phyloP scores from a whole-genome alignment of 345 rosid genomes.

The Rubroshorea leprosula region DNA sequence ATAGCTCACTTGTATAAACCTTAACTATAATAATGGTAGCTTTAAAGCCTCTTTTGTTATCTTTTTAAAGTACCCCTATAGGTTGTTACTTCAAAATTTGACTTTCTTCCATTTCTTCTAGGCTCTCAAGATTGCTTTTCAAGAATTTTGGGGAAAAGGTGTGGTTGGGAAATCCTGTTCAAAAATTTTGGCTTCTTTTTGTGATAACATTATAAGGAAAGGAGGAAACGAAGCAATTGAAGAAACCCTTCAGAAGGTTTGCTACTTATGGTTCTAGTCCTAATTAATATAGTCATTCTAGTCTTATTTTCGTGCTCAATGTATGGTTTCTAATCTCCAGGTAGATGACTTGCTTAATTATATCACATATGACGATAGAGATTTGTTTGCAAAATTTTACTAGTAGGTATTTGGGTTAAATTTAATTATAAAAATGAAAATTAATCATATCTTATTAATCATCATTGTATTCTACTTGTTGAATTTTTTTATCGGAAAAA shows the following conservation, averaged over 20 bases:
- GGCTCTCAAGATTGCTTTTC: constrained; percentile 73
- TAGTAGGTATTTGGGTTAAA: constrained; percentile 26
- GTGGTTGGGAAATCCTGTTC: constrained; percentile 65
- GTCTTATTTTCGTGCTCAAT: too few species aligned
- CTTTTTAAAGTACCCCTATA: too few species aligned
- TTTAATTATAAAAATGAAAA: background rate
- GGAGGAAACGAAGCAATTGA: too few species aligned
- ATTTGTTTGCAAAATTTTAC: constrained; percentile 63
- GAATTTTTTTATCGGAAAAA: constrained; percentile 34
- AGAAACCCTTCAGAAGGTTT: too few species aligned
- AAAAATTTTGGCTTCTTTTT: constrained; percentile 52
- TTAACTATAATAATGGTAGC: too few species aligned
- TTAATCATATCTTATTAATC: constrained; percentile 22
- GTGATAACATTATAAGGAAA: constrained; percentile 60
- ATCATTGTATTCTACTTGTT: too few species aligned
- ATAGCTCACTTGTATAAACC: too few species aligned
- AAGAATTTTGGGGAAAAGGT: constrained; percentile 58
- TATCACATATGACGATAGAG: constrained; percentile 57
- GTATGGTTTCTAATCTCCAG: too few species aligned
- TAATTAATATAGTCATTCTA: too few species aligned
- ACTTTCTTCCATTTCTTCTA: constrained; percentile 15
- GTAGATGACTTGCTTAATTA: constrained; percentile 31
- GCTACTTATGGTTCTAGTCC: too few species aligned
- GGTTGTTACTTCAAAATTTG: too few species aligned
- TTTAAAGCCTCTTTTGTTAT: too few species aligned